These are phyloP conservation scores for Clonostachys rosea DNA, from an alignment of 2,329 filamentous ascomycete genomes.

Conservation along the genomic window DNA sequence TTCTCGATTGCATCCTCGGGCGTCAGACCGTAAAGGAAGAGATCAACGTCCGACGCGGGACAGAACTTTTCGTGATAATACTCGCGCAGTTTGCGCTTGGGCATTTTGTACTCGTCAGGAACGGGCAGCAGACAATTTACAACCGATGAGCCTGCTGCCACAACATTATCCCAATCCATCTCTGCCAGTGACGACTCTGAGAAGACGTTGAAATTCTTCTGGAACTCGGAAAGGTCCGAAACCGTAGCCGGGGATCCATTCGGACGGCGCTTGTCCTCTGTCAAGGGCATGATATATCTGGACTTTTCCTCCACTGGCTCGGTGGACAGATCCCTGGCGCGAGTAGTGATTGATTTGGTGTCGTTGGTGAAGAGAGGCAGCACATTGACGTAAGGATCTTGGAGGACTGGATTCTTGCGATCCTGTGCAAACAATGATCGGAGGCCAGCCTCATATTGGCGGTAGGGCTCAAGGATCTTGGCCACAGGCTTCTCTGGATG, in stretches of 20 bases:
- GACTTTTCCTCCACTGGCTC: constrained; percentile 59
- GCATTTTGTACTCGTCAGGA: constrained; percentile 53
- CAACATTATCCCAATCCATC: constrained; percentile 77
- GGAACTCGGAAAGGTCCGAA: constrained; percentile 62
- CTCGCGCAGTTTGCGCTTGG: constrained; percentile 59
- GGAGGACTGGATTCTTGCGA: constrained; percentile 50
- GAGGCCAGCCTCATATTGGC: constrained; percentile 61
- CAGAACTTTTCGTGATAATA: constrained; percentile 82
- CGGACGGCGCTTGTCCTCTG: constrained; percentile 53
- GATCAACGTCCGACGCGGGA: constrained; percentile 80
- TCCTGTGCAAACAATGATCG: constrained; percentile 69
- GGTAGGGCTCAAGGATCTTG: constrained; percentile 61
- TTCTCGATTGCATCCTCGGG: constrained; percentile 77
- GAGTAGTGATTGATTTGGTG: constrained; percentile 53
- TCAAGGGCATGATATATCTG: constrained; percentile 66
- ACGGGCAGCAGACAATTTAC: constrained; percentile 74
- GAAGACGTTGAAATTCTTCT: constrained; percentile 76
- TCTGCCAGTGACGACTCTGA: constrained; percentile 73
- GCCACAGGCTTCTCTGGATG: constrained; percentile 47
- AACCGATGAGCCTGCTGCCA: constrained; percentile 77
- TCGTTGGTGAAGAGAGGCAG: constrained; percentile 59
- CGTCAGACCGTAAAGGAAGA: constrained; percentile 77
- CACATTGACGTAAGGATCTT: constrained; percentile 56
- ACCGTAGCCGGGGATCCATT: constrained; percentile 66
- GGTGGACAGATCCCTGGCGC: constrained; percentile 51